These are phyloP conservation scores for Neurospora sp. DNA, from an alignment of 495 filamentous ascomycete species.

Conservation along the genomic window DNA sequence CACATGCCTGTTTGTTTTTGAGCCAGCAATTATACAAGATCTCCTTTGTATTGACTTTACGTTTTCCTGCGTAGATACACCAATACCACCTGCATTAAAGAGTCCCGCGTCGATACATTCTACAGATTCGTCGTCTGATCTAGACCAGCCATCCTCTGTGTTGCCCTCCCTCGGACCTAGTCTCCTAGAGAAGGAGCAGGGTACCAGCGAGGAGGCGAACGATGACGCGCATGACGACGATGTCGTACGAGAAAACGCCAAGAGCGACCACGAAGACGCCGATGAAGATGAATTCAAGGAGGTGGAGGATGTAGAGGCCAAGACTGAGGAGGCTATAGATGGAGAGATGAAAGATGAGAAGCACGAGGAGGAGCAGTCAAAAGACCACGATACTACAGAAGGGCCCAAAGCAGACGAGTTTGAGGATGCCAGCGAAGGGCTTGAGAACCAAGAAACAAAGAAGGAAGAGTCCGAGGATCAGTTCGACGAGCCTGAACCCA, in stretches of 20 bases:
- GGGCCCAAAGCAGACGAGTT: background rate
- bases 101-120: conserved; percentile 14
- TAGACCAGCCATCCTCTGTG: conserved; percentile 9
- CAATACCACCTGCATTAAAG: conserved; percentile 26
- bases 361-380: background rate
- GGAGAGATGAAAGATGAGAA: background rate
- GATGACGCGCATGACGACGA: background rate
- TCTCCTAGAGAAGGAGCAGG: background rate
- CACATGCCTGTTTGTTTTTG: conserved; percentile 5
- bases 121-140: conserved; percentile 27
- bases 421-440: background rate
- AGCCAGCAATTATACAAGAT: background rate
- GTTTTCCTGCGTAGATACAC: conserved; percentile 28
- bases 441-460: background rate
- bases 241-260: background rate
- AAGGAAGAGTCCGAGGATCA: background rate
- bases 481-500: background rate
- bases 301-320: background rate
- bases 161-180: conserved; percentile 3
- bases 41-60: conserved; percentile 24
- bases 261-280: conserved; percentile 1
- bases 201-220: background rate
- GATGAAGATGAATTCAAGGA: background rate
- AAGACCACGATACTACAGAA: background rate
- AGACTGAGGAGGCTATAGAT: background rate